phyloP scores from a whole-genome alignment of 2,329 filamentous ascomycete genomes.

The Sclerotiophoma versabilis region DNA sequence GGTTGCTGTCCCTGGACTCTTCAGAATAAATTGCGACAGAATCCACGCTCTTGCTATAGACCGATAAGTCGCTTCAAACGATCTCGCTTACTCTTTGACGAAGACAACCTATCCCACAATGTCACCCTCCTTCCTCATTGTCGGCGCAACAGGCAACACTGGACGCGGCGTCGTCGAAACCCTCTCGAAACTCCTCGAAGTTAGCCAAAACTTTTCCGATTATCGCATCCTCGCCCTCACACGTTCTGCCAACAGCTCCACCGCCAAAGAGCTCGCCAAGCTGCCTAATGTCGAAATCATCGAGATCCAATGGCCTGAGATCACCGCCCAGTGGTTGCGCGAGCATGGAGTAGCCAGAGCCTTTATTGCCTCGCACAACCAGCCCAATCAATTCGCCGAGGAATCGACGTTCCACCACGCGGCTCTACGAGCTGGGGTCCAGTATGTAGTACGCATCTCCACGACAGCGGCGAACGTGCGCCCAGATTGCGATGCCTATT shows the following conservation, averaged over 20 bases:
- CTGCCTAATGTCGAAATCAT: constrained; percentile 20
- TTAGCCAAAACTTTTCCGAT: constrained; percentile 4
- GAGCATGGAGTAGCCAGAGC: constrained; percentile 16
- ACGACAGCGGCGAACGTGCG: constrained; percentile 22
- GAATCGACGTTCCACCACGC: constrained; percentile 26
- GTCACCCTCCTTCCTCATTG: constrained; percentile 18
- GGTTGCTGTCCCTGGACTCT: too few species aligned
- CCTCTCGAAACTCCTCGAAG: constrained; percentile 20
- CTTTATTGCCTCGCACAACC: constrained; percentile 30
- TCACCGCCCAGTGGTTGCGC: constrained; percentile 22
- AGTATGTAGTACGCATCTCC: constrained; percentile 28
- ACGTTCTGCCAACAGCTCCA: constrained; percentile 13
- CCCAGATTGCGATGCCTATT: constrained; percentile 21
- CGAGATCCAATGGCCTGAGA: constrained; percentile 21
- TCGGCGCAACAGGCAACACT: constrained; percentile 29
- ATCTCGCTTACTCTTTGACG: too few species aligned
- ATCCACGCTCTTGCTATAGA: too few species aligned
- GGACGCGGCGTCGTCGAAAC: constrained; percentile 17
- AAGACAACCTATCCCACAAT: neutral
- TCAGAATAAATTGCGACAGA: too few species aligned
- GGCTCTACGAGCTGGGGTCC: constrained; percentile 18
- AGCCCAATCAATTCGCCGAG: constrained; percentile 27
- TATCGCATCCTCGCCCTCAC: constrained; percentile 27
- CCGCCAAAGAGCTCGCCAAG: constrained; percentile 19
- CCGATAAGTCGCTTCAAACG: too few species aligned